phyloP scores from a whole-genome alignment of 495 filamentous ascomycete species.

The Talaromyces proteolyticus region DNA sequence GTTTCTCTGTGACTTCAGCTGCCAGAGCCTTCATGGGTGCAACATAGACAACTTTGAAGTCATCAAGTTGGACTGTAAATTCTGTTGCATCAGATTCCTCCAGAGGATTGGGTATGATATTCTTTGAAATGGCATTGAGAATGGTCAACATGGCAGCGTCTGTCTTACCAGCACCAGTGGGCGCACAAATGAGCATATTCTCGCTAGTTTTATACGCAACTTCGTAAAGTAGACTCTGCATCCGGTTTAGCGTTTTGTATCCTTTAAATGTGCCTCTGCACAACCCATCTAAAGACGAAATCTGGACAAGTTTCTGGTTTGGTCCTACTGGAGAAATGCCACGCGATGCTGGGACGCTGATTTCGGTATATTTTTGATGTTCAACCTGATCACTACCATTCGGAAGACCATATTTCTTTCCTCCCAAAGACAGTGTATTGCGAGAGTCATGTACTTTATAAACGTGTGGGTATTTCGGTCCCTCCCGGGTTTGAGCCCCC shows the following conservation, averaged over 20 bases:
- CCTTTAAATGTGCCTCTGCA: slow-evolving; percentile 89
- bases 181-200: slow-evolving; percentile 98
- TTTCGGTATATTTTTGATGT: slow-evolving; percentile 77
- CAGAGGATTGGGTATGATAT: slow-evolving; percentile 69
- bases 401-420: slow-evolving; percentile 72
- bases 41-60: slow-evolving; percentile 97
- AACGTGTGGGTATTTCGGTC: slow-evolving; percentile 81
- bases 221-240: slow-evolving; percentile 95
- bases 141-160: slow-evolving; percentile 98
- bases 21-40: slow-evolving; percentile 92
- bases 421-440: slow-evolving; percentile 70
- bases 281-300: slow-evolving; percentile 80
- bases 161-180: slow-evolving; percentile 97
- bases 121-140: slow-evolving; percentile 80
- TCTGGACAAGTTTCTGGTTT: slow-evolving; percentile 67
- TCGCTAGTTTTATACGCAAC: slow-evolving; percentile 94
- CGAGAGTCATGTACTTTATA: slow-evolving; percentile 77
- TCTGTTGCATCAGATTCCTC: slow-evolving; percentile 69
- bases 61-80: slow-evolving; percentile 71
- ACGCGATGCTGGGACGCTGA: slow-evolving; percentile 73
- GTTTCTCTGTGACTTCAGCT: slow-evolving; percentile 95
- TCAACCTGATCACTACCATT: slow-evolving; percentile 55
- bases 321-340: slow-evolving; percentile 61
- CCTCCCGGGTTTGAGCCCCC: slow-evolving; percentile 53
- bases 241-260: slow-evolving; percentile 89